phyloP scores from a whole-genome alignment of 2,329 filamentous ascomycete species.

The Nigrospora oryzae region DNA sequence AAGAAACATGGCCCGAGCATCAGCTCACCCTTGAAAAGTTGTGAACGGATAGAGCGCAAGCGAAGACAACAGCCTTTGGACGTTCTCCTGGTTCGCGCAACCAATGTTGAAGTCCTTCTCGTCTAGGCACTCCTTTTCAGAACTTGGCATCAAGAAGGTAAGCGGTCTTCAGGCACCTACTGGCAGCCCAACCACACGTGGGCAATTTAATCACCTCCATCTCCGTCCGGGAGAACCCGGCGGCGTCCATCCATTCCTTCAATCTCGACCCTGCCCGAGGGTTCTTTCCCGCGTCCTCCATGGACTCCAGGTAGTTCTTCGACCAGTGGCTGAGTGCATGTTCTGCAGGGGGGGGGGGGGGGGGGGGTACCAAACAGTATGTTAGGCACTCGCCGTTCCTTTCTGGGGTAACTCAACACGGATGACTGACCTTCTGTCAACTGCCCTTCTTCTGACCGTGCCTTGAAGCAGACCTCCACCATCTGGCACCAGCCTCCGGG shows the following conservation, averaged over 20 bases:
- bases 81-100: conserved; percentile 41
- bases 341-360: conserved; percentile 33
- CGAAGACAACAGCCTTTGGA: conserved; percentile 45
- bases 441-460: conserved; percentile 80
- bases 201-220: conserved; percentile 54
- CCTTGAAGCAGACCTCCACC: conserved; percentile 78
- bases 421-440: conserved; percentile 48
- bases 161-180: conserved; percentile 32
- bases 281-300: conserved; percentile 54
- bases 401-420: not conserved
- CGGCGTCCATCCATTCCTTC: conserved; percentile 45
- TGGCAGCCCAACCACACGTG: conserved; percentile 60
- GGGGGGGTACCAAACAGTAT: no score
- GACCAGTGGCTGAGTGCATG: conserved; percentile 64
- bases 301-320: conserved; percentile 49
- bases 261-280: conserved; percentile 55
- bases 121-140: conserved; percentile 24
- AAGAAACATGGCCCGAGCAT: not conserved
- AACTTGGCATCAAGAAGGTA: not conserved
- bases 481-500: conserved; percentile 81
- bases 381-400: conserved; percentile 6
- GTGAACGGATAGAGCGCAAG: conserved; percentile 49
- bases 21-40: conserved; percentile 34
- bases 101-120: conserved; percentile 45
- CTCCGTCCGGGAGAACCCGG: conserved; percentile 63